Base-by-base conservation (phyloP, 306 rosid genomes). In the Ziziphus jujuba region DNA sequence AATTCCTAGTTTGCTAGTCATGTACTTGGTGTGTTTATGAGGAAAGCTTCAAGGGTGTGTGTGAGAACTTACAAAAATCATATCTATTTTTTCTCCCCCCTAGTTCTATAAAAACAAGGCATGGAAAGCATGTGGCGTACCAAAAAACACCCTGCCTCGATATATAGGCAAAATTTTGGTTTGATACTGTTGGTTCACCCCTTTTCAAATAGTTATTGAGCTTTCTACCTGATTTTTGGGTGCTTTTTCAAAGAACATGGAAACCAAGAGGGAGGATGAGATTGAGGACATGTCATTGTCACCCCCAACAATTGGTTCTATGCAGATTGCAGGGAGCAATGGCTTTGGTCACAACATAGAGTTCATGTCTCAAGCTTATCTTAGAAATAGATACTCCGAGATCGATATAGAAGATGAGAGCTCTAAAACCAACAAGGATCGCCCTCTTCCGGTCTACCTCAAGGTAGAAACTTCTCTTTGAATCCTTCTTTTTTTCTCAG, bases 381-480 rank as follows among this genome's bases (percentile, higher is more conserved):
- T 82, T 25, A 57, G 48, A 43, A 87, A 82, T 63, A 86, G 78
- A 59, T 82, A 61, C 81, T 81, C 97, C 22, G 91, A 92, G 71
- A 79, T 92, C 70, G 88, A 84, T 49, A 81, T 92, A 31, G 62
- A 73, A 67, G 77, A 72, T 72, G 84, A 82, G 20, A 81, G 56
- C 44, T 56, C 70, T 47, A 62, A 50, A 56, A 21, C 77, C 50
- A 84, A 54, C 66, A 84, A 62, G 47, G 82, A 69, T 73, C 43
- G 60, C n/a, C 96, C 98, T 66, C 91, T 92, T 36, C 97, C 98
- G 5, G 85, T 92, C 35, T 87, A 76, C 75, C 97, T 92, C 58
- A 90, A 92, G 97, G 97, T 88, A 77, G 10, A 4, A 22, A 34
- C 68, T 5, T 9, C 11, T 62, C 7, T 19, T 31, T 2, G 21